Conservation (phyloP, 768 basidiomycete genomes). For the Lactifluus pinguis region DNA sequence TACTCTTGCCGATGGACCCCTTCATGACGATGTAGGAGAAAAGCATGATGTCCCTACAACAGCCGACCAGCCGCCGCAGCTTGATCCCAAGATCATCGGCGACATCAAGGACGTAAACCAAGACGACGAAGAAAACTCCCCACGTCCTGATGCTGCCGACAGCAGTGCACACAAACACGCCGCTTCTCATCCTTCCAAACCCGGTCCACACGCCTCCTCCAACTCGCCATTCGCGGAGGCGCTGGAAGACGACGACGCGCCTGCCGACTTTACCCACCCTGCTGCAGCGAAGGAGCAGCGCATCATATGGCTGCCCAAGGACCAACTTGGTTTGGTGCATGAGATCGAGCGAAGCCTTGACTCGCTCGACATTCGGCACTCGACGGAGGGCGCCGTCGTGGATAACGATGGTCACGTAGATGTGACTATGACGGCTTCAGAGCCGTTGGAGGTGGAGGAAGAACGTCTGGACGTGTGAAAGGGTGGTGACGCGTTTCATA, state of each 20-base stretch:
- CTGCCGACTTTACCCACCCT: conserved; percentile 75
- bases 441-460: background rate
- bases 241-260: conserved; percentile 16
- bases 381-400: conserved; percentile 44
- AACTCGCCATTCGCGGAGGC: conserved; percentile 20
- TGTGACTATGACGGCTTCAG: conserved; percentile 38
- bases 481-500: background rate
- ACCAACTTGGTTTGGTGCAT: conserved; percentile 54
- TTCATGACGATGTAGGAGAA: conserved; percentile 25
- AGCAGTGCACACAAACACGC: background rate
- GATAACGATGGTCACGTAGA: conserved; percentile 53
- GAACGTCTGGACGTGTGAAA: background rate
- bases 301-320: conserved; percentile 78
- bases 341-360: conserved; percentile 52
- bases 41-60: background rate
- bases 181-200: conserved; percentile 6
- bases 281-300: conserved; percentile 65
- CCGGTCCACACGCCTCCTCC: background rate
- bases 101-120: conserved; percentile 3
- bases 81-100: background rate
- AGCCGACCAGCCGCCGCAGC: background rate
- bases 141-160: background rate
- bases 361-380: conserved; percentile 43
- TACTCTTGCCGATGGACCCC: conserved; percentile 62
- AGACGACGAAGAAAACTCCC: background rate